phyloP scores from a whole-genome alignment of 2,329 filamentous ascomycete species.

The Colletotrichum sp. region DNA sequence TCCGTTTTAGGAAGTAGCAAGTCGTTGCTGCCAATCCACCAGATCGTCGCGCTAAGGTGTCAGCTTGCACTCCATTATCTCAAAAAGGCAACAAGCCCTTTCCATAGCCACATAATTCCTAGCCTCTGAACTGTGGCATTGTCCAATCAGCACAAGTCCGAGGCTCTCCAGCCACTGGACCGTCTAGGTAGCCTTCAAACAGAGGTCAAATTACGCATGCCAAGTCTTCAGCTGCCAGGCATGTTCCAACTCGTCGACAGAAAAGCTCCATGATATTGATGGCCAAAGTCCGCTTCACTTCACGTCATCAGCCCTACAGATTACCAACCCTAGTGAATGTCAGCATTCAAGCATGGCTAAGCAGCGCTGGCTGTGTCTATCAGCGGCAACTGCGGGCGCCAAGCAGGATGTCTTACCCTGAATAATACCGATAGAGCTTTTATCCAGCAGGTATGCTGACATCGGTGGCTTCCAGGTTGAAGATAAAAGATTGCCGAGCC shows the following conservation, averaged over 20 bases:
- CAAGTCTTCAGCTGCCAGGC: neutral
- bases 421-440: neutral
- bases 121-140: neutral
- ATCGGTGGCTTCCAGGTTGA: neutral
- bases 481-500: neutral
- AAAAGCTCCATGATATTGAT: neutral
- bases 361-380: neutral
- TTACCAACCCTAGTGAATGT: neutral
- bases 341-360: neutral
- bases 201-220: neutral
- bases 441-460: neutral
- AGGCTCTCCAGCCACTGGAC: neutral
- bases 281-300: neutral
- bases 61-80: neutral
- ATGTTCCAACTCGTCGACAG: neutral
- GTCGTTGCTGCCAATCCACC: neutral
- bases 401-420: neutral
- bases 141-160: neutral
- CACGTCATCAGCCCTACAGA: neutral
- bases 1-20: neutral
- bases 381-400: neutral
- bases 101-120: neutral
- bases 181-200: neutral
- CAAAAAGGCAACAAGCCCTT: neutral
- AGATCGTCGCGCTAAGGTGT: neutral